These are phyloP conservation scores for Fusarium redolens DNA, from an alignment of 2,329 filamentous ascomycete genomes.

Conservation along the genomic window DNA sequence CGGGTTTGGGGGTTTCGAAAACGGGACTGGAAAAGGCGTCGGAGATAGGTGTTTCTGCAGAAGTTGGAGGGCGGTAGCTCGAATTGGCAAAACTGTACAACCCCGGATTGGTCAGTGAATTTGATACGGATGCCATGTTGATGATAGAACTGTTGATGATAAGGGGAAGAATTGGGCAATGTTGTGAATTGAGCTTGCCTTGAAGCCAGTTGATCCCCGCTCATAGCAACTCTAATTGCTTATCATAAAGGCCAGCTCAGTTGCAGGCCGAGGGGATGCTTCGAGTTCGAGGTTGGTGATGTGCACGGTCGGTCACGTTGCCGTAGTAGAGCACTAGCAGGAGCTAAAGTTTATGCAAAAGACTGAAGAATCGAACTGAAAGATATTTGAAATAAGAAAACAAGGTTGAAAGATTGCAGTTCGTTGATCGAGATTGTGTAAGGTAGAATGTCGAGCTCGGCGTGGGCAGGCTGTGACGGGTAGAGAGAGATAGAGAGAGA, in stretches of 20 bases:
- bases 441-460: slow-evolving; percentile 28
- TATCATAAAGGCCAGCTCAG: slow-evolving; percentile 43
- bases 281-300: slow-evolving; percentile 32
- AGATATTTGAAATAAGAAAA: neutral
- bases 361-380: slow-evolving; percentile 10
- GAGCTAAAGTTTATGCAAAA: slow-evolving; percentile 34
- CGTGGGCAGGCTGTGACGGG: slow-evolving; percentile 30
- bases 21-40: slow-evolving; percentile 64
- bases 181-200: slow-evolving; percentile 56
- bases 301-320: slow-evolving; percentile 36
- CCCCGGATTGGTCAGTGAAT: slow-evolving; percentile 51
- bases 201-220: slow-evolving; percentile 66
- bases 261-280: slow-evolving; percentile 24
- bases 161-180: slow-evolving; percentile 8
- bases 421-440: slow-evolving; percentile 10
- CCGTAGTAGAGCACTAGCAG: slow-evolving; percentile 25
- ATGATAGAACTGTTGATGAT: slow-evolving; percentile 20
- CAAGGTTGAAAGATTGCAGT: slow-evolving; percentile 3
- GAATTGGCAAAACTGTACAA: slow-evolving; percentile 69
- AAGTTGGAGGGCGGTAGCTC: slow-evolving; percentile 70
- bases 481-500: slow-evolving; percentile 17
- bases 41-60: slow-evolving; percentile 67
- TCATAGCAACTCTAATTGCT: slow-evolving; percentile 66
- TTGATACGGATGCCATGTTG: slow-evolving; percentile 18
- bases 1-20: slow-evolving; percentile 67